phyloP scores from a whole-genome alignment of 495 filamentous ascomycete genomes.

The Talaromyces trachyspermus region DNA sequence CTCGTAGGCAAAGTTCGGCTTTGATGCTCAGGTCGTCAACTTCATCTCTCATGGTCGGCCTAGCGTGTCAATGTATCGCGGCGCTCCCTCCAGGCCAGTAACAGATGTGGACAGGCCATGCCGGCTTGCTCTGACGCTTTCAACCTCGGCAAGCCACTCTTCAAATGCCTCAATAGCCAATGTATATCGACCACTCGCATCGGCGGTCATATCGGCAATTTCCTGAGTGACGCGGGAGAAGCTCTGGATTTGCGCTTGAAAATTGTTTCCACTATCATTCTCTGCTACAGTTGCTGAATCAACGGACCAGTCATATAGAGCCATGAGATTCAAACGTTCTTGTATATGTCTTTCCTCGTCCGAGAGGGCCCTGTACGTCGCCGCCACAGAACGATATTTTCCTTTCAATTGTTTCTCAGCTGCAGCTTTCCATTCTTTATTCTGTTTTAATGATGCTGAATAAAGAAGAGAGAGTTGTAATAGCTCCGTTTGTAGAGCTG shows the following conservation, averaged over 20 bases:
- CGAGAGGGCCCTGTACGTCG: slow-evolving; percentile 25
- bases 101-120: neutral
- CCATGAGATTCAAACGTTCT: slow-evolving; percentile 31
- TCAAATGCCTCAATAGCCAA: slow-evolving; percentile 31
- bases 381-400: slow-evolving; percentile 33
- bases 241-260: slow-evolving; percentile 35
- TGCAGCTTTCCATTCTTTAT: slow-evolving; percentile 29
- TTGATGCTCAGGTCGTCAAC: slow-evolving; percentile 27
- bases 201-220: slow-evolving; percentile 26
- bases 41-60: slow-evolving; percentile 35
- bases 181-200: slow-evolving; percentile 25
- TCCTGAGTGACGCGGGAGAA: slow-evolving; percentile 39
- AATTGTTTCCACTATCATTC: slow-evolving; percentile 20
- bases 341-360: slow-evolving; percentile 33
- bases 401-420: slow-evolving; percentile 26
- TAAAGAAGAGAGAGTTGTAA: slow-evolving; percentile 67
- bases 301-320: slow-evolving; percentile 31
- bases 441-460: slow-evolving; percentile 27
- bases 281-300: slow-evolving; percentile 20
- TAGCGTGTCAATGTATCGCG: slow-evolving; percentile 35
- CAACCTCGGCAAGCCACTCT: slow-evolving; percentile 33
- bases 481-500: slow-evolving; percentile 61
- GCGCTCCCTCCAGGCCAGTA: neutral
- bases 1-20: slow-evolving; percentile 32
- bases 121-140: slow-evolving; percentile 25